phyloP scores from a whole-genome alignment of 306 rosid genomes.

The Malus orientalis region DNA sequence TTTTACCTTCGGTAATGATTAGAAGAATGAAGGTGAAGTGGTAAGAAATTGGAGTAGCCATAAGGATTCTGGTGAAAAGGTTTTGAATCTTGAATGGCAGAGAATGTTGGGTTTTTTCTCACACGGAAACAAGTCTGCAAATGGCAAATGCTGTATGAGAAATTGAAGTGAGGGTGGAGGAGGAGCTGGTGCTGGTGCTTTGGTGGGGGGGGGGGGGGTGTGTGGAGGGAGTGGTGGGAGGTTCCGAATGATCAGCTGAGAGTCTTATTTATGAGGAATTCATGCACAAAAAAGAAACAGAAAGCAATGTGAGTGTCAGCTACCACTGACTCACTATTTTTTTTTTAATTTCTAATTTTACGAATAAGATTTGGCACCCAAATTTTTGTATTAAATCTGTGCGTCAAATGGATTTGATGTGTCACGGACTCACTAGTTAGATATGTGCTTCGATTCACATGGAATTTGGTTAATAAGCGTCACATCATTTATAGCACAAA shows the following conservation, averaged over 20 bases:
- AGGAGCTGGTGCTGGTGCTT: too few relatives aligned
- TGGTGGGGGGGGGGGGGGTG: too few relatives aligned
- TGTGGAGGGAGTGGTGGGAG: conserved; percentile 24
- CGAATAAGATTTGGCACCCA: too few relatives aligned
- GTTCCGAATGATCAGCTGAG: conserved; percentile 15
- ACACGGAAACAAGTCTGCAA: neutral
- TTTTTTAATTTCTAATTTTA: too few relatives aligned
- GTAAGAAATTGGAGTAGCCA: conserved; percentile 18
- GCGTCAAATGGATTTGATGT: too few relatives aligned
- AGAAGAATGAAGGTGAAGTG: conserved; percentile 20
- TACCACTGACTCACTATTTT: neutral
- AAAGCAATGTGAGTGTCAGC: neutral
- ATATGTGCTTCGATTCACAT: too few relatives aligned
- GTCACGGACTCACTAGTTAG: too few relatives aligned
- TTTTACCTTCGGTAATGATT: conserved; percentile 36
- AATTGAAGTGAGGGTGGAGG: conserved; percentile 5
- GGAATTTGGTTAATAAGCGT: too few relatives aligned
- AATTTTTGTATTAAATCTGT: too few relatives aligned
- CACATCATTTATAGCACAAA: too few relatives aligned
- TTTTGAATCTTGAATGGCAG: neutral
- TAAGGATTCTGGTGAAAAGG: neutral
- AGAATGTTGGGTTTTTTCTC: neutral
- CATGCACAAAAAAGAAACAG: neutral
- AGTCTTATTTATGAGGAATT: conserved; percentile 24
- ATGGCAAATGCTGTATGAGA: neutral